Percentiles rank a stretch among this genome's conserved stretches.
These are phyloP conservation scores for Hypomyces rosellus DNA, from an alignment of 2,329 filamentous ascomycete species.

Conservation along the genomic window DNA sequence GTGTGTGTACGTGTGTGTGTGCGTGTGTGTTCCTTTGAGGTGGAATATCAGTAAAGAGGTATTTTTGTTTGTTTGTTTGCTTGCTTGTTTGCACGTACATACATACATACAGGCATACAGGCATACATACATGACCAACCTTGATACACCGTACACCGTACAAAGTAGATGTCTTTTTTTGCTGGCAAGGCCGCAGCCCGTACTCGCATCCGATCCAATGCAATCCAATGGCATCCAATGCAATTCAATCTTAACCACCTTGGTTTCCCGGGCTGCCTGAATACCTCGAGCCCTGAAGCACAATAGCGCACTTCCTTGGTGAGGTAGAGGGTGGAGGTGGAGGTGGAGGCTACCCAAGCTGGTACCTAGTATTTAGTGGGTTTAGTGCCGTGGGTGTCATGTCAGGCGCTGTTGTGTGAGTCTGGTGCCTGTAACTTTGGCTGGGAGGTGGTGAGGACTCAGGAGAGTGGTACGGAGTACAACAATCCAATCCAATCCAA, in stretches of 20 bases:
- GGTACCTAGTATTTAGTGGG: neutral
- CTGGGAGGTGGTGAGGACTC: neutral
- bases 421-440: neutral
- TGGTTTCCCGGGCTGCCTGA: too few species aligned
- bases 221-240: too few species aligned
- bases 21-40: neutral
- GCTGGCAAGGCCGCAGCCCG: neutral
- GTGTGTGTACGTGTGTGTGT: neutral
- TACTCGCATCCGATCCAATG: neutral
- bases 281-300: neutral
- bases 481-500: slow-evolving; percentile 4
- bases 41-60: neutral
- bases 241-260: too few species aligned
- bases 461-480: too few species aligned
- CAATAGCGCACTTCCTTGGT: neutral
- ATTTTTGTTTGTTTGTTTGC: neutral
- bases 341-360: neutral
- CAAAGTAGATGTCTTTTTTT: neutral
- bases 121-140: neutral
- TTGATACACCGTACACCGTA: too few species aligned
- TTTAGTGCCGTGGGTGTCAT: neutral
- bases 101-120: neutral
- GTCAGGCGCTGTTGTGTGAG: too few species aligned
- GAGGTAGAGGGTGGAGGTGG: too few species aligned
- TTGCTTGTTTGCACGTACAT: too few species aligned